Conservation (phyloP, 208 protist species). For the Trypanosoma scelopori region DNA sequence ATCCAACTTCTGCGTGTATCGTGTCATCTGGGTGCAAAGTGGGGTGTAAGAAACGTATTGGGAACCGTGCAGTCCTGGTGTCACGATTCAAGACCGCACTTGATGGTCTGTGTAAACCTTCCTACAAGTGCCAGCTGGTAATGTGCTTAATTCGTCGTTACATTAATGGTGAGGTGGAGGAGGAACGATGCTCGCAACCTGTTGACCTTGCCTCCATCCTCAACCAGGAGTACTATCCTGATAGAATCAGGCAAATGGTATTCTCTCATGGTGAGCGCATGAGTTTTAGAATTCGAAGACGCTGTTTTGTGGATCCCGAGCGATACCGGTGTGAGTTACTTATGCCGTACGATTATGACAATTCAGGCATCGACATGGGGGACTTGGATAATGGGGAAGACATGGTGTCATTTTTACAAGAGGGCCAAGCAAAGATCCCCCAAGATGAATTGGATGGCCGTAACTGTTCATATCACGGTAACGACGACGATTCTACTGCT, state of each 20-base stretch:
- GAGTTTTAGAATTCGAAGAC: constrained; percentile 53
- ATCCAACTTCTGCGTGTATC: constrained; percentile 61
- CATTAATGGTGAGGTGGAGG: constrained; percentile 31
- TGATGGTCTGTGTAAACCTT: constrained; percentile 71
- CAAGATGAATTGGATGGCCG: not conserved
- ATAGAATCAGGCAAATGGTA: constrained; percentile 39
- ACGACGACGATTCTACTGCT: not conserved
- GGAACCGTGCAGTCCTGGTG: constrained; percentile 47
- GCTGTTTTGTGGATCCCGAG: constrained; percentile 44
- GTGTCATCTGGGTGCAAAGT: constrained; percentile 40
- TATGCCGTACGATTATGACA: constrained; percentile 67
- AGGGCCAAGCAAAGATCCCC: not conserved
- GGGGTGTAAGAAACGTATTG: constrained; percentile 40
- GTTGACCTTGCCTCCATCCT: constrained; percentile 55
- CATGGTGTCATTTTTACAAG: not conserved
- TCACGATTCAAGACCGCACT: constrained; percentile 67
- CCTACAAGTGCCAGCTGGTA: constrained; percentile 63
- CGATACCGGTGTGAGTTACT: constrained; percentile 39
- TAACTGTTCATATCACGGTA: not conserved
- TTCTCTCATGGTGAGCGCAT: constrained; percentile 59
- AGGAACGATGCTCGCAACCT: constrained; percentile 28
- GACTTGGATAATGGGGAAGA: constrained; percentile 1
- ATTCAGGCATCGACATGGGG: constrained; percentile 26
- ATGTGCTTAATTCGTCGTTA: constrained; percentile 44
- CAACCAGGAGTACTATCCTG: constrained; percentile 51